Evolutionary conservation across 1,139 yeast species (phyloP).

Genomic region (Arxiozyma slooffiae): DNA sequence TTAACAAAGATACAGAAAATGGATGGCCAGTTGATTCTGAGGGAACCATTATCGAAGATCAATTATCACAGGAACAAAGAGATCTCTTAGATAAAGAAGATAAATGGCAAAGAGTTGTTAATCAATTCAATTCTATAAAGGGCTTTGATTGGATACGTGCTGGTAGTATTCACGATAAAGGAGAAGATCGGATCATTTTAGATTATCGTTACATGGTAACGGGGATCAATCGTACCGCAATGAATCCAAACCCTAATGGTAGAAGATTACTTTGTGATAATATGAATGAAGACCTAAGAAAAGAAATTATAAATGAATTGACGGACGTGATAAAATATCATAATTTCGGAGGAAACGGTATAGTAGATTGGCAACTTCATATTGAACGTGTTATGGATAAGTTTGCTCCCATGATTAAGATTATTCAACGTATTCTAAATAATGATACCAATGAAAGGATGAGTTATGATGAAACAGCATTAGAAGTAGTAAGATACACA

Average conservation of each 20-base stretch:
- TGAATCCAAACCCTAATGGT: conserved; percentile 39
- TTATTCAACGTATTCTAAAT: conserved; percentile 32
- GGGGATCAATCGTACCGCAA: conserved; percentile 39
- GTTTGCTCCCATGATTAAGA: conserved; percentile 39
- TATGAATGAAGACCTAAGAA: conserved; percentile 26
- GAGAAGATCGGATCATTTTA: conserved; percentile 39
- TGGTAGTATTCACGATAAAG: conserved; percentile 37
- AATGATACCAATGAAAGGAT: conserved; percentile 6
- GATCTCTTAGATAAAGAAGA: conserved; percentile 17
- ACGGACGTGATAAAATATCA: conserved; percentile 21
- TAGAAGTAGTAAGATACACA: conserved; percentile 33
- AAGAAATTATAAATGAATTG: conserved; percentile 32
- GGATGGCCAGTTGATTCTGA: conserved; percentile 23
- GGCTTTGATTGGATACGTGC: conserved; percentile 38
- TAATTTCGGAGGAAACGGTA: conserved; percentile 32
- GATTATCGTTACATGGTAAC: conserved; percentile 45
- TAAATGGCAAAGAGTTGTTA: conserved; percentile 24
- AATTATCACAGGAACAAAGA: conserved; percentile 17
- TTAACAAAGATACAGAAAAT: conserved; percentile 18
- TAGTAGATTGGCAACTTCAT: conserved; percentile 44
- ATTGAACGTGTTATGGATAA: conserved; percentile 40
- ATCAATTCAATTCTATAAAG: conserved; percentile 26
- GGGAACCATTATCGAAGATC: conserved; percentile 15
- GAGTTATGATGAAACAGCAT: conserved; percentile 15
- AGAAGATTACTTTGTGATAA: conserved; percentile 37